Evolutionary conservation across 176 grass and related monocot genomes (phyloP), one percentile per base, ranked within the genome.

Genomic region (Secale cereale): DNA sequence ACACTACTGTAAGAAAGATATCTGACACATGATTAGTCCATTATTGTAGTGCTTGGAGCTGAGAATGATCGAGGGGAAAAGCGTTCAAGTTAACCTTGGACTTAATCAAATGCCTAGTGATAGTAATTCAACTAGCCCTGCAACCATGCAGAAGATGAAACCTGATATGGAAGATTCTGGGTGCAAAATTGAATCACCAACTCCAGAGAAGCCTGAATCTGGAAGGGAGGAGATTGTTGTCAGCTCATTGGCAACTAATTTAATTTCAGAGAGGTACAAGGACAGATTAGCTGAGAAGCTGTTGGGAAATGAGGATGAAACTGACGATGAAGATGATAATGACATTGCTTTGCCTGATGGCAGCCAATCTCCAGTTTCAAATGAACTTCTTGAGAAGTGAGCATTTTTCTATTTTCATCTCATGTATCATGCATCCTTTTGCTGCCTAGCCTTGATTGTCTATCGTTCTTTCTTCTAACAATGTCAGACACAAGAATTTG

Each of bases 331-430:
- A 57, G 23, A 45, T 33, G 64, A 62, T 68, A 35, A 35, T 76
- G 80, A 59, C 1, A 60, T 35, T 86, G 28, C 74, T 59, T 88
- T 75, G 1, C 22, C 68, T 75, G 30, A 43, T 88, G 79, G 33
- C 45, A 28, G 50, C 56, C 35, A 39, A 81, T 86, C 28, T 59
- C 62, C 36, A 2, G 7, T 59, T 27, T 68, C 46, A 78, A 70
- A 78, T 70, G 85, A 89, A 69, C 86, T 96, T 86, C 86, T 84
- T 84, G 97, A 96, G 40, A 94, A 91, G 93, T 99, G 26, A 89
- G 89, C 48, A 81, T 33, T 79, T 88, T 81, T 78, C 78, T 10
- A 32, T 78, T 76, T 77, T 88, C 4, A 20, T 80, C 65, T 77
- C 45, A 74, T 87, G 16, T 77, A 66, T 80, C 30, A 64, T 86